Conservation (phyloP, 139 green algal genomes). For the Zygnema circumcarinatum region DNA sequence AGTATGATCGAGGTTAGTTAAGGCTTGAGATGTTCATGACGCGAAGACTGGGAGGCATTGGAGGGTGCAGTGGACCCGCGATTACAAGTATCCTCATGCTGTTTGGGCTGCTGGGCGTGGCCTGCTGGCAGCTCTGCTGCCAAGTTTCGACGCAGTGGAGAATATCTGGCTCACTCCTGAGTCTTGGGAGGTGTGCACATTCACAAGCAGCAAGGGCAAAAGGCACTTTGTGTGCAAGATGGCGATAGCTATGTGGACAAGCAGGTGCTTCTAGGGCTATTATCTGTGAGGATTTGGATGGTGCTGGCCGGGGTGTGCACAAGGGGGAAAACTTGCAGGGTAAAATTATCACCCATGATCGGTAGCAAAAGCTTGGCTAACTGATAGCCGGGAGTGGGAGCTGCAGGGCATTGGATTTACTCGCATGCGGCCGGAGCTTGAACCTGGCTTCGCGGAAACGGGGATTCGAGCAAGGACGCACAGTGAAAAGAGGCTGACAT, state of each 20-base stretch:
- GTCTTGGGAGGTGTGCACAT: slow-evolving; percentile 41
- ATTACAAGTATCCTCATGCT: slow-evolving; percentile 42
- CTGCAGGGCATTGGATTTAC: slow-evolving; percentile 37
- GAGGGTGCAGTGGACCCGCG: slow-evolving; percentile 28
- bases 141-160: slow-evolving; percentile 35
- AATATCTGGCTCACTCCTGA: slow-evolving; percentile 39
- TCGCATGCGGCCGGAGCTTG: not conserved
- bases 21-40: too few species aligned
- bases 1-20: too few species aligned
- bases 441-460: not conserved
- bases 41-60: too few species aligned
- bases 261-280: too few species aligned
- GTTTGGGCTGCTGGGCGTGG: slow-evolving; percentile 38
- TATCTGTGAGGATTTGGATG: too few species aligned
- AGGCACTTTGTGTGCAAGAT: not conserved
- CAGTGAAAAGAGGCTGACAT: slow-evolving; percentile 27
- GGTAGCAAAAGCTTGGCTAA: too few species aligned
- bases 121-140: slow-evolving; percentile 40
- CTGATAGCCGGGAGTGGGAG: too few species aligned
- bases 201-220: not conserved
- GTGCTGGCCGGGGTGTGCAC: too few species aligned
- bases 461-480: not conserved
- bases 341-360: too few species aligned
- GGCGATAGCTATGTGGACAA: too few species aligned
- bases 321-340: too few species aligned